A percentile compares a stretch with the other conserved stretches of the same genome.
Evolutionary conservation across 176 grass and related monocot genomes (phyloP).

Genomic region (Tillandsia leiboldiana): DNA sequence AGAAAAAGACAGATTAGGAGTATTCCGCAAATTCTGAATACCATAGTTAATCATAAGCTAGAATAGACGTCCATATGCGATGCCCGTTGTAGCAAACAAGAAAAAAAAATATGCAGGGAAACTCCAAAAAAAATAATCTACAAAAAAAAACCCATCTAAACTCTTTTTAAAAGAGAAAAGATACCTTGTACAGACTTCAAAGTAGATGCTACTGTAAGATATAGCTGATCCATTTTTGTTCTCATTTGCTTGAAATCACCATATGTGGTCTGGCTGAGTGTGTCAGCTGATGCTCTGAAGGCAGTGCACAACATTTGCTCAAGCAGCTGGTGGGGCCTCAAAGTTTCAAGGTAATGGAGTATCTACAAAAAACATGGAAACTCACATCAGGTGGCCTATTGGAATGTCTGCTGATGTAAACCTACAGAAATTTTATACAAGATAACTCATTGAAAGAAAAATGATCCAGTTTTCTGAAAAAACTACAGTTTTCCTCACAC

Average conservation of each 20-base stretch:
- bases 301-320: constrained; percentile 89
- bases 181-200: constrained; percentile 80
- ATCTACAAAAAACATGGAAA: constrained; percentile 36
- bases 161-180: neutral
- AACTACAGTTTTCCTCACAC: too few relatives aligned
- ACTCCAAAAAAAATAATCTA: neutral
- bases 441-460: neutral
- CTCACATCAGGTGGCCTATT: neutral
- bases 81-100: too few relatives aligned
- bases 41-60: too few relatives aligned
- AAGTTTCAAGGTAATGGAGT: constrained; percentile 96
- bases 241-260: constrained; percentile 76
- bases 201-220: constrained; percentile 62
- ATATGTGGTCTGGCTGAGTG: constrained; percentile 65
- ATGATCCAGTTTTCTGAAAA: too few relatives aligned
- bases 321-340: constrained; percentile 78
- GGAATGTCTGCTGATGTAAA: neutral
- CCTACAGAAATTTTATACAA: neutral
- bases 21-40: too few relatives aligned
- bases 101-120: neutral
- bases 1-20: too few relatives aligned
- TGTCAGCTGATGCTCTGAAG: constrained; percentile 81
- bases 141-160: neutral
- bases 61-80: too few relatives aligned
- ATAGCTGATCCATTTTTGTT: constrained; percentile 79